Conservation (phyloP, 73 alveolate species). For the Blepharisma japonicum region DNA sequence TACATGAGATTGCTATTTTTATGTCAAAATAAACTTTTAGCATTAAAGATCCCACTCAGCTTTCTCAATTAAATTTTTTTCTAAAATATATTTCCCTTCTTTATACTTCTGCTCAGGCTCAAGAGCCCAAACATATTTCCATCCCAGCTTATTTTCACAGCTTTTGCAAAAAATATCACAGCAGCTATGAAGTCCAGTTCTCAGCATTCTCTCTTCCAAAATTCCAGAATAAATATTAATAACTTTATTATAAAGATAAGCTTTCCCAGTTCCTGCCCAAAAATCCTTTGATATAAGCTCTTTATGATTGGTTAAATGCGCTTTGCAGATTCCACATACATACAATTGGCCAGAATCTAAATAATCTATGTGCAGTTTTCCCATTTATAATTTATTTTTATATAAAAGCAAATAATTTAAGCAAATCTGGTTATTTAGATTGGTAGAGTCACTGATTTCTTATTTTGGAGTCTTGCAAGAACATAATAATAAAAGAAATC, state of each 20-base stretch:
- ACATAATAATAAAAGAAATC: conserved; percentile 88
- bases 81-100: conserved; percentile 79
- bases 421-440: not conserved
- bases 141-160: conserved; percentile 67
- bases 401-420: no score
- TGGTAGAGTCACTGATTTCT: conserved; percentile 26
- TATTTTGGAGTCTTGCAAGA: conserved; percentile 20
- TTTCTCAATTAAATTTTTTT: conserved; percentile 63
- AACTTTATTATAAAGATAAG: conserved; percentile 64
- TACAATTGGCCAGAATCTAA: conserved; percentile 20
- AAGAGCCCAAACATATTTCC: conserved; percentile 85
- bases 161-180: conserved; percentile 68
- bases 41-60: not conserved
- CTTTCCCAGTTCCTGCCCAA: conserved; percentile 59
- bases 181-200: conserved; percentile 79
- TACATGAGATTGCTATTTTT: no score
- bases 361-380: not conserved
- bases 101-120: conserved; percentile 73
- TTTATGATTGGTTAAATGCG: conserved; percentile 62
- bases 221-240: conserved; percentile 58
- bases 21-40: no score
- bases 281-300: conserved; percentile 58
- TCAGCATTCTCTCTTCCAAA: conserved; percentile 63
- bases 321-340: conserved; percentile 64
- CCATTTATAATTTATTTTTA: not conserved